Base-by-base conservation (phyloP, 495 filamentous ascomycete genomes). In the Lasiosphaeria ovina region DNA sequence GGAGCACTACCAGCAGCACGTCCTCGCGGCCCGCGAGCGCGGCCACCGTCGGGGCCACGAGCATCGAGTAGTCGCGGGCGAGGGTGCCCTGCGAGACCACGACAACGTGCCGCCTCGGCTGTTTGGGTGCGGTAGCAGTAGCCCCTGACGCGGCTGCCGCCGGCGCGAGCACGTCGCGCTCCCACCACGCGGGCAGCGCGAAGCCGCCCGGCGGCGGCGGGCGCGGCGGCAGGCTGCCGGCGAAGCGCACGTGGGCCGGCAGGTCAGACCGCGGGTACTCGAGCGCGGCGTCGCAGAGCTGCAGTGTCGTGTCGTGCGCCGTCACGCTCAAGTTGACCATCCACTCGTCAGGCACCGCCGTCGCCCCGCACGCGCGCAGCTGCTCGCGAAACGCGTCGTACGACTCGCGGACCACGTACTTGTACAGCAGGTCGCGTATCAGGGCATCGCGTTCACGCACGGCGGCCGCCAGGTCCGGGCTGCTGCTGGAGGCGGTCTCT, bases 41-140 rank as follows among this genome's bases (percentile, higher is more conserved):
- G 3, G 33, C 55, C n/a, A 77, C 52, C 8, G 69, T 72, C 0
- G 75, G 74, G 3, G 75, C 44, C 40, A 76, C 58, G 3, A 77
- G 56, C 45, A 75, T 68, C 38, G 54, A 35, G 12, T 66, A 67
- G 42, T 69, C 56, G 31, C 55, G 67, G 50, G 69, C 68, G 24
- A 72, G 58, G 32, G 75, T 77, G 32, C 75, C 75, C 58, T 77
- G 75, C 1, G 69, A 66, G 10, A 76, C 70, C 48, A 77, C 65
- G 12, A 76, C 57, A 14, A 76, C 55, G 24, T 69, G 70, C 52
- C 71, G 73, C 32, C 54, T 63, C 40, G 7, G 24, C 24, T 24
- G 24, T 24, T 24, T 24, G 24, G 24, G 24, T 24, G 24, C 24
- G 24, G 24, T 2, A 24, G 24, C 2, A 24, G 24, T 24, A 24